phyloP scores from a whole-genome alignment of 140 eudicot genomes.

The Oenanthe javanica region DNA sequence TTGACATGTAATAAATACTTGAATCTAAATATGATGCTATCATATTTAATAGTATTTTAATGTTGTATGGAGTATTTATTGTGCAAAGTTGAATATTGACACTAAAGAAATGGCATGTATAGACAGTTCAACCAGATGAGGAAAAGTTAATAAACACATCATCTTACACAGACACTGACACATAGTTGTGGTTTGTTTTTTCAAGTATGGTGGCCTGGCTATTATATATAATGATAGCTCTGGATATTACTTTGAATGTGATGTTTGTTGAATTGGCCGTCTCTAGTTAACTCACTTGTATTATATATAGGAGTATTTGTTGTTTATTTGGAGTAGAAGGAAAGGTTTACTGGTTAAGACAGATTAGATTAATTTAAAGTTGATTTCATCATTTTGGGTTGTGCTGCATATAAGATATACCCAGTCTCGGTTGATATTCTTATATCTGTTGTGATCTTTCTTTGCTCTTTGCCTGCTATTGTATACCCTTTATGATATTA shows the following conservation, averaged over 20 bases:
- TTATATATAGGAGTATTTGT: not conserved
- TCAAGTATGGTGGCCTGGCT: not conserved
- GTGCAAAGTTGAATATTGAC: not conserved
- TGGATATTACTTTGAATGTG: not conserved
- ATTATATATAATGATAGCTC: not conserved
- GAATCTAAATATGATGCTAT: no score
- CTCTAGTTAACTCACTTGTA: not conserved
- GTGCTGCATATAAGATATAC: not conserved
- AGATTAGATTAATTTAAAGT: not conserved
- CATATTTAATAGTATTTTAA: not conserved
- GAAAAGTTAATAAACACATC: not conserved
- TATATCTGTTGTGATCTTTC: not conserved
- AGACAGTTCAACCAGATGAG: not conserved
- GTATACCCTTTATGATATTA: not conserved
- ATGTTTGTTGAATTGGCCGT: not conserved
- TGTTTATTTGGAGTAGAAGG: not conserved
- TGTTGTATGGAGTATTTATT: not conserved
- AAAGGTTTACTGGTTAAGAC: not conserved
- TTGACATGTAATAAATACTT: not conserved
- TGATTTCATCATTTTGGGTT: not conserved
- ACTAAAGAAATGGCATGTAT: not conserved
- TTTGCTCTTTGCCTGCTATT: constrained; percentile 1
- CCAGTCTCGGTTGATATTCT: not conserved
- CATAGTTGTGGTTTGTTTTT: not conserved
- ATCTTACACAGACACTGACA: not conserved